A percentile compares a stretch with the other conserved stretches of the same genome.
Conservation (phyloP, 305 asterid species). For the Solanum hybrid region DNA sequence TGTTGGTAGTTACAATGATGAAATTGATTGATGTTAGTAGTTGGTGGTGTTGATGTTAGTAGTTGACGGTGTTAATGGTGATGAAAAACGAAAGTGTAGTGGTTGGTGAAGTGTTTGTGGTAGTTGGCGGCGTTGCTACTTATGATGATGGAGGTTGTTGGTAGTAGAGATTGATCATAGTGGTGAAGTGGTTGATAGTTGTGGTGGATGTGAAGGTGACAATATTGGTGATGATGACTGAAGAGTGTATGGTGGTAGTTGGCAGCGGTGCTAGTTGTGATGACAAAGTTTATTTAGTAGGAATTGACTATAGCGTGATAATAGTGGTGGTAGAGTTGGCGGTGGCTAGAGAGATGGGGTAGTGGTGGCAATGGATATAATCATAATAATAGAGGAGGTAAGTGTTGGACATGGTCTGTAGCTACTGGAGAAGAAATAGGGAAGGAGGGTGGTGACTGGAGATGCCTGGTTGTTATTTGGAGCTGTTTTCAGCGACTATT, state of each 20-base stretch:
- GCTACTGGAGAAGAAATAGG: no score
- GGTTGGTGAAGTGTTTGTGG: background rate
- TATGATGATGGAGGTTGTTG: background rate
- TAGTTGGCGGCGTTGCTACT: background rate
- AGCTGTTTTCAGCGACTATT: no score
- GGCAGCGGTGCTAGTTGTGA: background rate
- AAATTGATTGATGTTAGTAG: background rate
- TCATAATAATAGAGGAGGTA: background rate
- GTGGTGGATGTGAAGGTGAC: background rate
- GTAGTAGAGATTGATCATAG: background rate
- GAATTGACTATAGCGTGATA: background rate
- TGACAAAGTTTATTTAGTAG: background rate
- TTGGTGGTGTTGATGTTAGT: background rate
- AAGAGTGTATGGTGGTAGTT: background rate
- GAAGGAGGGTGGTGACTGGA: no score
- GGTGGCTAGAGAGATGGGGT: background rate
- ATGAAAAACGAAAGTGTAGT: background rate
- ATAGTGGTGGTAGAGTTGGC: background rate
- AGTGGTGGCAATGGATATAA: background rate
- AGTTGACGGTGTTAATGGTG: background rate
- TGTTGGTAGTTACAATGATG: no score
- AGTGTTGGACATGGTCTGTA: background rate
- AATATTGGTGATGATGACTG: background rate
- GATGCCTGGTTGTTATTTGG: background rate
- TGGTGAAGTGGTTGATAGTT: background rate